These are phyloP conservation scores for Podospora conica DNA, from an alignment of 495 filamentous ascomycete species.

Conservation along the genomic window DNA sequence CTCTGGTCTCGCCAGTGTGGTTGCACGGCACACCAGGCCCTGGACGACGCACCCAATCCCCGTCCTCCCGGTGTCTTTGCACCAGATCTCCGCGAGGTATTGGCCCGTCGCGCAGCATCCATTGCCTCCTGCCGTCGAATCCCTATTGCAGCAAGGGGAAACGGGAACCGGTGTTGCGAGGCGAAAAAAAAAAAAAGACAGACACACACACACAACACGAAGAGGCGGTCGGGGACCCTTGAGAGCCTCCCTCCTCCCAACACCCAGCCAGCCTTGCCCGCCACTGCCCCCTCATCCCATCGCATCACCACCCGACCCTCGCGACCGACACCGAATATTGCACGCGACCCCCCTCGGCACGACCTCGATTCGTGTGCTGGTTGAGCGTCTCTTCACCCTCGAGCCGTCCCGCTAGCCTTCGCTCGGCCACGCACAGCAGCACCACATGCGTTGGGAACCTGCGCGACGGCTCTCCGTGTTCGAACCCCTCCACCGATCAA, in stretches of 20 bases:
- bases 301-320: conserved; percentile 1
- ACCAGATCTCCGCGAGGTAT: conserved; percentile 25
- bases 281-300: background rate
- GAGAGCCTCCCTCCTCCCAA: background rate
- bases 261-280: background rate
- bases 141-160: conserved; percentile 10
- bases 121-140: conserved; percentile 23
- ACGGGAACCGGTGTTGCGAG: conserved; percentile 9
- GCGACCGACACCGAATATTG: background rate
- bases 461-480: conserved; percentile 22
- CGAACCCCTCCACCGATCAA: conserved; percentile 35
- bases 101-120: conserved; percentile 21
- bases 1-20: conserved; percentile 22
- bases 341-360: background rate
- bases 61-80: conserved; percentile 17
- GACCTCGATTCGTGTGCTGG: background rate
- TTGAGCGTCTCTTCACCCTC: background rate
- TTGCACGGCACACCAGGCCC: conserved; percentile 25
- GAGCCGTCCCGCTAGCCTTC: conserved; percentile 11
- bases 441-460: conserved; percentile 40
- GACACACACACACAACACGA: background rate
- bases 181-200: background rate
- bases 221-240: conserved; percentile 9
- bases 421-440: conserved; percentile 27
- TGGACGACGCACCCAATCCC: conserved; percentile 25